Base-by-base conservation (phyloP, 2,329 filamentous ascomycete genomes). In the Ceratocystis alfenasii region DNA sequence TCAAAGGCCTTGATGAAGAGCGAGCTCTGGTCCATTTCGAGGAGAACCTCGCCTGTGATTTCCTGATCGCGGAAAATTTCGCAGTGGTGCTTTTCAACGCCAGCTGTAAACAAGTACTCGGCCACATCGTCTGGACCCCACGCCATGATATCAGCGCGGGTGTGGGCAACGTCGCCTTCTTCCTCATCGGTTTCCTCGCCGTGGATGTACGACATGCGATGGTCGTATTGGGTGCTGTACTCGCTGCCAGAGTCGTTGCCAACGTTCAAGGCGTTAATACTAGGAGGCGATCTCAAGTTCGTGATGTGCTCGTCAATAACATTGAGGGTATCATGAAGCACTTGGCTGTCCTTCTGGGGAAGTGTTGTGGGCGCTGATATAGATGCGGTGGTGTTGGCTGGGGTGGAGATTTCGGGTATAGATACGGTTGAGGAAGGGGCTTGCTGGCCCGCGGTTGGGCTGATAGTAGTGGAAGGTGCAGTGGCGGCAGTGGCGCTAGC, bases 301-400 rank as follows among this genome's bases (percentile, higher is more conserved):
- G 90, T 96, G 71, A 97, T 96, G 73, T 96, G 93, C 76, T 97
- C 93, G 74, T 97, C 88, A 71, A 97, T 97, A 67, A 97, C 93
- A 72, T 91, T 96, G 63, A 97, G 78, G 0, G 93, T 96, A 74
- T 97, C 92, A 73, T 92, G 91, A 79, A 97, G 88, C 62, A 96
- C 92, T 10, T 89, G 88, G 72, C 77, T 82, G 63, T 83, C 78
- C n/a, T 69, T 63, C 28, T 61, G 65, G 44, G 70, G 85, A 78
- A 68, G 78, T 78, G 45, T n/a, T 10, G 12, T 17, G 8, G 61
- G 71, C 12, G 36, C 10, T 63, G 44, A 64, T 65, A 36, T 25
- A 62, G 12, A 74, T 70, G 7, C 72, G 22, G 71, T 72, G 68
- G 72, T 71, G 60, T 67, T 70, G 55, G 71, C 71, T 63, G 72